Conservation (phyloP, 2,329 filamentous ascomycete species). For the Neonectria hederae region DNA sequence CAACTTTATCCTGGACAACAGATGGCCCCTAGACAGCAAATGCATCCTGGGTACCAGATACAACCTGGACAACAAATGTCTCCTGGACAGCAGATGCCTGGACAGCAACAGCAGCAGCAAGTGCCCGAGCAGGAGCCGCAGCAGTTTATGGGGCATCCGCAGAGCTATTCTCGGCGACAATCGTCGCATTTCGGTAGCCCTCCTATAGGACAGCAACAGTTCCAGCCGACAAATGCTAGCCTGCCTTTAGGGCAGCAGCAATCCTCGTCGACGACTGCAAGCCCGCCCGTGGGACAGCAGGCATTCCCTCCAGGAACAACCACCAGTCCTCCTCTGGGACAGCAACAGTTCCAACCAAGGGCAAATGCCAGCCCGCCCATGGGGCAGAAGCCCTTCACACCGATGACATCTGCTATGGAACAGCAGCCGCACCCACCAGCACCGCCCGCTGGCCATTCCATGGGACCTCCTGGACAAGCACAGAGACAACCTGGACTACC, state of each 20-base stretch:
- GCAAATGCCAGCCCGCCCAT: conserved; percentile 25
- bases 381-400: conserved; percentile 29
- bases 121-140: conserved; percentile 2
- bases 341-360: conserved; percentile 23
- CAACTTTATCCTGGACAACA: conserved; percentile 11
- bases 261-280: neutral
- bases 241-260: conserved; percentile 20
- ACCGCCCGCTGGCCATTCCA: neutral
- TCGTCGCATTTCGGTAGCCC: conserved; percentile 32
- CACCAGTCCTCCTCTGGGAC: conserved; percentile 23
- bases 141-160: conserved; percentile 16
- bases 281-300: neutral
- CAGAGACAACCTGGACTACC: conserved; percentile 5
- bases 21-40: conserved; percentile 23
- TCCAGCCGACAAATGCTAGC: neutral
- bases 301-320: neutral
- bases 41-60: conserved; percentile 1
- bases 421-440: conserved; percentile 15
- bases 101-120: neutral
- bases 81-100: neutral
- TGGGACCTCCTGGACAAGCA: neutral
- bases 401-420: conserved; percentile 6
- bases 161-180: conserved; percentile 32
- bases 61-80: neutral
- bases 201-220: conserved; percentile 27